phyloP scores from a whole-genome alignment of 371 early-diverging fungal species.

The Mortierella sp. region DNA sequence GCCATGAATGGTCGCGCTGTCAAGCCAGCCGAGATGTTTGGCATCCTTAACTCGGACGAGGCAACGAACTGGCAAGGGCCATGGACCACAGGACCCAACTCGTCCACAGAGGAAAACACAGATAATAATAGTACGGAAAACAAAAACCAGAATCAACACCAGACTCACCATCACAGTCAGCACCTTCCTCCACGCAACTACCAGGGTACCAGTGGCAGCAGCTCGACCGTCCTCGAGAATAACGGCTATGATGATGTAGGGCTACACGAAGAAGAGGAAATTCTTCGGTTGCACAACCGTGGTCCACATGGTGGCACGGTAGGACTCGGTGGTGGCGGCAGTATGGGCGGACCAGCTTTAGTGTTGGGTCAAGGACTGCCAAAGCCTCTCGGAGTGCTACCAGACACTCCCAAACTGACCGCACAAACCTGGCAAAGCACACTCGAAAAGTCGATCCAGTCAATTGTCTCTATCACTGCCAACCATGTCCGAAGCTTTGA shows the following conservation, averaged over 20 bases:
- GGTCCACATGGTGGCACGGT: constrained; percentile 11
- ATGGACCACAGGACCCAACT: constrained; percentile 16
- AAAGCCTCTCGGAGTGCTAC: constrained; percentile 44
- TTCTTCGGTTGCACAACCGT: constrained; percentile 29
- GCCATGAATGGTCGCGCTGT: constrained; percentile 47
- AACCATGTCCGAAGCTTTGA: constrained; percentile 88
- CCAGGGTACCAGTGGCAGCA: constrained; percentile 1
- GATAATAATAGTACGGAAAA: no score
- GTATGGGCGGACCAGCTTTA: constrained; percentile 18
- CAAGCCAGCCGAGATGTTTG: constrained; percentile 28
- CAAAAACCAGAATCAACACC: no score
- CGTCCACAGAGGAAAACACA: background rate
- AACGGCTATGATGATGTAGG: constrained; percentile 20
- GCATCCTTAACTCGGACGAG: constrained; percentile 32
- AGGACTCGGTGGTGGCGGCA: constrained; percentile 18
- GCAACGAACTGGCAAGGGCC: constrained; percentile 24
- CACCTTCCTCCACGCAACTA: background rate
- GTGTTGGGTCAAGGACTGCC: constrained; percentile 27
- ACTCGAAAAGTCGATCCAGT: constrained; percentile 75
- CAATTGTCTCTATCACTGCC: constrained; percentile 88
- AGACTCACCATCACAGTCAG: no score
- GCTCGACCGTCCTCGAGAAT: constrained; percentile 2
- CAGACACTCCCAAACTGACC: constrained; percentile 53
- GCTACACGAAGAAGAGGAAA: constrained; percentile 4
- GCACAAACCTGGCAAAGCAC: constrained; percentile 78